phyloP scores from a whole-genome alignment of 441 rosid genomes.

The Bocquillonia castaneifolia region DNA sequence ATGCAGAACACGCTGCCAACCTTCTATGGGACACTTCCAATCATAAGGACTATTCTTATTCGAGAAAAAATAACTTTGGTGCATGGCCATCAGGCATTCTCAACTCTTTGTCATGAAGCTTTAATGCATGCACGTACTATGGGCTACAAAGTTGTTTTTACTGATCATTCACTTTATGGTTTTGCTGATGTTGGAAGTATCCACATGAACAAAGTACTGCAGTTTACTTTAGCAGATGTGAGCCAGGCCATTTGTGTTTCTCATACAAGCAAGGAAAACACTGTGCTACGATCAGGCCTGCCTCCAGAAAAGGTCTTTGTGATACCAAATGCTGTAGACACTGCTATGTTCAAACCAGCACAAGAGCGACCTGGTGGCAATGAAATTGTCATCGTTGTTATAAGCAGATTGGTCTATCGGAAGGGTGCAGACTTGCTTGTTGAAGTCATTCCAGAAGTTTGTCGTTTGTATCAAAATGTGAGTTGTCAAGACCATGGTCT shows the following conservation, averaged over 20 bases:
- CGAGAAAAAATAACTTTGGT: slow-evolving; percentile 80
- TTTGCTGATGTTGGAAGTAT: slow-evolving; percentile 94
- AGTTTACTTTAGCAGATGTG: slow-evolving; percentile 89
- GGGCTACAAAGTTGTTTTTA: slow-evolving; percentile 88
- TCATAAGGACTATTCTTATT: slow-evolving; percentile 63
- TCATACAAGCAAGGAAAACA: slow-evolving; percentile 93
- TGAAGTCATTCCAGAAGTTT: slow-evolving; percentile 93
- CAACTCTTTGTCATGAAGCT: slow-evolving; percentile 95
- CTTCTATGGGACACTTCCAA: slow-evolving; percentile 65
- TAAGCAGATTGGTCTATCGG: slow-evolving; percentile 92
- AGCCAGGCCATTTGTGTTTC: slow-evolving; percentile 96
- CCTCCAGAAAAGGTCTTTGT: slow-evolving; percentile 81
- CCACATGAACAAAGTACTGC: slow-evolving; percentile 95
- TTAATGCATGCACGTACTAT: slow-evolving; percentile 90
- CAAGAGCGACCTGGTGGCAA: slow-evolving; percentile 42
- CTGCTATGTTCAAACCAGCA: slow-evolving; percentile 92
- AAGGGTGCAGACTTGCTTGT: slow-evolving; percentile 97
- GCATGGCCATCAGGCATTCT: slow-evolving; percentile 98
- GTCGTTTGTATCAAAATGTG: slow-evolving; percentile 69
- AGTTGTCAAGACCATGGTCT: slow-evolving; percentile 25
- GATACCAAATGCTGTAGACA: slow-evolving; percentile 95
- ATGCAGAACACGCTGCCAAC: slow-evolving; percentile 82
- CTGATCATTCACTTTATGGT: slow-evolving; percentile 92
- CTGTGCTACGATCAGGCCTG: slow-evolving; percentile 81
- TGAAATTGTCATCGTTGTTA: slow-evolving; percentile 78